Evolutionary conservation across 257 asterid species (phyloP).

Genomic region (Striga asiatica): DNA sequence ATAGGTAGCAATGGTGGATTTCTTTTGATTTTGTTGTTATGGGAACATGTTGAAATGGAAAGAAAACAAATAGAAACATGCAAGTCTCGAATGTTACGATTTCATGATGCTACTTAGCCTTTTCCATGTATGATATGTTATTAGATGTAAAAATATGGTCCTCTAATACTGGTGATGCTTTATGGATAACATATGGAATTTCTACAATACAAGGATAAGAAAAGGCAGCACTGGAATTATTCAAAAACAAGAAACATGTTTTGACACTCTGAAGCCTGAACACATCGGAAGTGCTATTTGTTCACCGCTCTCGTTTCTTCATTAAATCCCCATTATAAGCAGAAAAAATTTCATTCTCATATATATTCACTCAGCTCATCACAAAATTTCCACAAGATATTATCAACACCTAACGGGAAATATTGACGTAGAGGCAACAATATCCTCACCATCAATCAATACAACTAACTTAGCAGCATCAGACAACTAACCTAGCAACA

Average conservation of each 20-base stretch:
- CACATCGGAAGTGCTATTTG: not conserved
- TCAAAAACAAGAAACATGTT: no score
- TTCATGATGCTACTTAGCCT: not conserved
- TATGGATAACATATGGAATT: no score
- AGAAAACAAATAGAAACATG: not conserved
- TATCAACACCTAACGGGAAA: not conserved
- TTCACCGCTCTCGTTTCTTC: not conserved
- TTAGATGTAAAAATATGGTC: not conserved
- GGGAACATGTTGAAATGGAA: not conserved
- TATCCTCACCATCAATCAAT: no score
- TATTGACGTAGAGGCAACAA: no score
- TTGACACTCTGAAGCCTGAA: no score
- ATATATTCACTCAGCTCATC: not conserved
- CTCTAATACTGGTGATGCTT: not conserved
- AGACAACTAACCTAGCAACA: no score
- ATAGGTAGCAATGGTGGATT: not conserved
- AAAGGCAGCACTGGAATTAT: no score
- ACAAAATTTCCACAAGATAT: not conserved
- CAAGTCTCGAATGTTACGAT: not conserved
- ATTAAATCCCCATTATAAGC: not conserved
- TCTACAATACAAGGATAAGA: not conserved
- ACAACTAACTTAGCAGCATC: no score
- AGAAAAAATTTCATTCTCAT: not conserved
- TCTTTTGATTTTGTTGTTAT: not conserved
- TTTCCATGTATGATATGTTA: not conserved